These are phyloP conservation scores for Nothophoma quercina DNA, from an alignment of 2,329 filamentous ascomycete genomes.

Conservation along the genomic window DNA sequence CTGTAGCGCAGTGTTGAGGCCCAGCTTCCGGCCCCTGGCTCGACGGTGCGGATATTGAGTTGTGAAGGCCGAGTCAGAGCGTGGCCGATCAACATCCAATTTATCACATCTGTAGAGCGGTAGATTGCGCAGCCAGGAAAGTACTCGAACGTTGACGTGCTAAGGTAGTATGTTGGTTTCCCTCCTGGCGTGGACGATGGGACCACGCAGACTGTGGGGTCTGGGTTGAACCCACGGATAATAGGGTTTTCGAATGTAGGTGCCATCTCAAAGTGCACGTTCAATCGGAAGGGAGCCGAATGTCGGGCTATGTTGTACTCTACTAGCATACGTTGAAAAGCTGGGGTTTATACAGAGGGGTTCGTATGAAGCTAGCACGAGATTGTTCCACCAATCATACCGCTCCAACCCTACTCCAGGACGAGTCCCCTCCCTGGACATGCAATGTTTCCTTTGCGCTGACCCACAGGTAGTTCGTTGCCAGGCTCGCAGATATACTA, in stretches of 20 bases:
- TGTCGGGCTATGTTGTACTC: neutral
- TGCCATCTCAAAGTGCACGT: neutral
- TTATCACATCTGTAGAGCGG: conserved; percentile 58
- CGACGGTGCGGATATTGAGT: conserved; percentile 41
- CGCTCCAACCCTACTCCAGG: too few species aligned
- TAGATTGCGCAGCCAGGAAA: conserved; percentile 63
- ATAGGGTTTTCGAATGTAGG: conserved; percentile 51
- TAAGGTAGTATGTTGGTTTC: conserved; percentile 14
- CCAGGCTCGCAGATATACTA: too few species aligned
- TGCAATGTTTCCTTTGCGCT: too few species aligned
- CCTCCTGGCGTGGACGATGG: conserved; percentile 5
- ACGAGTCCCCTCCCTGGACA: too few species aligned
- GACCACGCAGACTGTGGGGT: conserved; percentile 53
- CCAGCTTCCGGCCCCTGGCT: conserved; percentile 33
- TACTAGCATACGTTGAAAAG: neutral
- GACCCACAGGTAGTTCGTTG: too few species aligned
- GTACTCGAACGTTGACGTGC: conserved; percentile 60
- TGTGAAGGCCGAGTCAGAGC: conserved; percentile 48
- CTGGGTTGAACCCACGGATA: conserved; percentile 59
- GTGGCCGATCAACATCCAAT: conserved; percentile 58
- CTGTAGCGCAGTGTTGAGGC: conserved; percentile 33
- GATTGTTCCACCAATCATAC: conserved; percentile 16
- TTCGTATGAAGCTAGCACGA: conserved; percentile 2
- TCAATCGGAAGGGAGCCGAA: neutral
- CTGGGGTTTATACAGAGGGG: conserved; percentile 4